Base-by-base conservation (phyloP, 1,139 yeast species). In the Kodamaea alishanica region DNA sequence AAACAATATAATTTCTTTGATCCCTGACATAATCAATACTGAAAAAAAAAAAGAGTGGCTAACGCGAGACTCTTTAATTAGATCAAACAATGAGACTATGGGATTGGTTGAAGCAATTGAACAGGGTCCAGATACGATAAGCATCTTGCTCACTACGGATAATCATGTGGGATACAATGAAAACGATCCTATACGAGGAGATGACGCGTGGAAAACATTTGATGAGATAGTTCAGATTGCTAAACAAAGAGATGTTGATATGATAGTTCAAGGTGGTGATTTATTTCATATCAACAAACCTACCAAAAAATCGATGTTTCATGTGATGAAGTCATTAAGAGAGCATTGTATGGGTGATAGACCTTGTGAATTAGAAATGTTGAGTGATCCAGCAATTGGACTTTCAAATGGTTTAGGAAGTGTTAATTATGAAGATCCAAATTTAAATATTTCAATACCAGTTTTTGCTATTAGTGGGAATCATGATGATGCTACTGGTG, bases 401-500 rank as follows among this genome's bases (percentile, higher is more conserved):
- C 70, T 84, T 47, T 75, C 73, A 32, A 76, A 72, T 46, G 83
- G 77, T 11, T 71, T 84, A 47, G 76, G 81, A 39, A 77, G 78
- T 37, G 85, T 90, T 29, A 89, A 90, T 54, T 92, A 87, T 57
- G 95, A 87, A 53, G 97, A 92, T 57, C 89, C 90, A 3, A 88
- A 92, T 59, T 63, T 88, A 43, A 92, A 92, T 58, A 82, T 92
- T 2, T 81, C 95, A 0, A 77, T 89, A n/a, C 99, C 99, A 0
- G 77, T 92, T 15, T 89, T 92, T 69, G 94, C 94, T 8, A 92
- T 94, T 7, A 81, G 92, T 41, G 99, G 99, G 3, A 92, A 92
- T 54, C 99, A 92, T 59, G 99, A 92, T 60, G 98, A 92, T 62
- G 89, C 96, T 1, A 86, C 96, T 0, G 98, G 98, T 0, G 86